Base-by-base conservation (phyloP, 2,329 filamentous ascomycete species). In the Metarhizium album region DNA sequence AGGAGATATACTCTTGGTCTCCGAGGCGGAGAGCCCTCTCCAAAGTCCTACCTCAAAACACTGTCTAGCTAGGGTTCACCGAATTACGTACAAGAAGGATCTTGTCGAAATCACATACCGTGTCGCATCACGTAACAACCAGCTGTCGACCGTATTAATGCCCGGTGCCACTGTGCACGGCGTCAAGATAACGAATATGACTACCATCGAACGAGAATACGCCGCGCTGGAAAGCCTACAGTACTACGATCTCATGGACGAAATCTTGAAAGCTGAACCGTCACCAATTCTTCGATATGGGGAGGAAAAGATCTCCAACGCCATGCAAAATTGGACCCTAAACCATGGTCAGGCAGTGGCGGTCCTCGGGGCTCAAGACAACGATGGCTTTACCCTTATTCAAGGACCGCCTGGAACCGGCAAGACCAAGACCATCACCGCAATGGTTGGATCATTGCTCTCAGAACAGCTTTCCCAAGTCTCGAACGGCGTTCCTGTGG, bases 391-490 rank as follows among this genome's bases (percentile, higher is more conserved):
- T 63, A 97, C 93, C 3, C 74, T 98, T 54, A 90, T 98, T 59
- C 93, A 98, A 70, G 93, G 86, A 50, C 93, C 93, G 47, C 93
- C 93, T 1, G 93, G 93, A 66, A 96, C 93, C 3, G 93, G 91
- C 62, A 98, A 98, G 71, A 98, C 93, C 0, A 98, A 98, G 67
- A 98, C 93, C 0, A 98, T 98, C 54, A 81, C 95, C 51, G 93
- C 91, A 31, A 94, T 98, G 75, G 90, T 97, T 23, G 93, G 93
- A 35, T 87, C 89, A 37, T 74, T 98, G 16, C 58, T 60, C n/a
- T 67, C 54, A 13, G 69, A 68, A 53, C 66, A 65, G 58, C 63
- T 61, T 53, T 67, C 59, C 55, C 70, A 64, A 51, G 53, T 56
- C 4, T 57, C 62, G 49, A 64, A 64, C 50, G 61, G 66, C 16